These are phyloP conservation scores for Neoboletus brunneissimus DNA, from an alignment of 768 basidiomycete genomes.

Conservation along the genomic window DNA sequence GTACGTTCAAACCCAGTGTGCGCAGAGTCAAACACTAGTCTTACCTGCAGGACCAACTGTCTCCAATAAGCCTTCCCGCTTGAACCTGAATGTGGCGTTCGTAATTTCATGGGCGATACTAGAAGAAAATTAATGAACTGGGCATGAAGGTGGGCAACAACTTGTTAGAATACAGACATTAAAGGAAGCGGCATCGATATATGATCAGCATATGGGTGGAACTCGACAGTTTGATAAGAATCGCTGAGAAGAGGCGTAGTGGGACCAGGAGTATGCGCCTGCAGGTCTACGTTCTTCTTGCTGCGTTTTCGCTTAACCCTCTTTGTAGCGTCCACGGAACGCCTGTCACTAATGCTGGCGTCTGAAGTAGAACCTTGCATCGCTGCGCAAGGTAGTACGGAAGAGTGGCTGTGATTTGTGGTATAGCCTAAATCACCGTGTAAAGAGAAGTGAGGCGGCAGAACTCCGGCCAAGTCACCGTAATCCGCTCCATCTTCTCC, in stretches of 20 bases:
- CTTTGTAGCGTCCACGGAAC: constrained; percentile 55
- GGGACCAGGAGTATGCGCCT: constrained; percentile 27
- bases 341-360: constrained; percentile 14
- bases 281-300: constrained; percentile 46
- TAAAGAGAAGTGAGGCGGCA: constrained; percentile 60
- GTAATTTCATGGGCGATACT: constrained; percentile 84
- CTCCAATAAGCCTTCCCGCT: constrained; percentile 79
- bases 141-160: neutral
- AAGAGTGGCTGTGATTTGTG: constrained; percentile 30
- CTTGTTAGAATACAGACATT: constrained; percentile 45
- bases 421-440: constrained; percentile 44
- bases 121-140: neutral
- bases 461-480: constrained; percentile 61
- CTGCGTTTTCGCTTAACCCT: constrained; percentile 70
- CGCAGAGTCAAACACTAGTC: constrained; percentile 5
- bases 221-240: constrained; percentile 55
- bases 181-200: constrained; percentile 79
- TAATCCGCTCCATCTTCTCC: constrained; percentile 75
- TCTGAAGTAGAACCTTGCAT: constrained; percentile 35
- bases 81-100: constrained; percentile 65
- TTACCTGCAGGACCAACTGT: constrained; percentile 85
- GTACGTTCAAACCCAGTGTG: constrained; percentile 1
- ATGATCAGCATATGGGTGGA: constrained; percentile 54
- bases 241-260: constrained; percentile 64
- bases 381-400: constrained; percentile 42